phyloP scores from a whole-genome alignment of 2,329 filamentous ascomycete species.

The Apiospora rasikravindrae region DNA sequence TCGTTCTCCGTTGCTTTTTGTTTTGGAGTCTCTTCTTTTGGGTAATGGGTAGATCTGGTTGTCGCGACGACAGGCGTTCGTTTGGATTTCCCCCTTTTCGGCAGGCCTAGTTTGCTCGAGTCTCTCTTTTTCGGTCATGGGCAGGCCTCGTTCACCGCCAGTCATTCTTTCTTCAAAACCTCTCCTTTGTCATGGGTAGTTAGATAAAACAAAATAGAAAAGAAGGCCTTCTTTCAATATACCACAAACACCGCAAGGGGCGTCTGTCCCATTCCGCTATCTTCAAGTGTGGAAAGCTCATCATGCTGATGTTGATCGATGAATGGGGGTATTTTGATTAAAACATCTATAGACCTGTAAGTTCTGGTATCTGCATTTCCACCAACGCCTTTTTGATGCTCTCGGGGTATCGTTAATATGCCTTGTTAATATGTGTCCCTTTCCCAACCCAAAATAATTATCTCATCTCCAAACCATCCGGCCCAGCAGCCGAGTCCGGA shows the following conservation, averaged over 20 bases:
- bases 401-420: slow-evolving; percentile 32
- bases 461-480: slow-evolving; percentile 38
- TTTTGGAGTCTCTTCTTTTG: not conserved
- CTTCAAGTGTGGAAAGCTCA: not conserved
- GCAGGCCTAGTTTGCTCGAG: not conserved
- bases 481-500: slow-evolving; percentile 29
- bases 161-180: not conserved
- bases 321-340: not conserved
- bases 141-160: not conserved
- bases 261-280: not conserved
- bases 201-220: not conserved
- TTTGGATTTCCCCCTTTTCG: not conserved
- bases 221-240: not conserved
- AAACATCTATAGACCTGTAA: slow-evolving; percentile 9
- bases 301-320: not conserved
- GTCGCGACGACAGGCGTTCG: not conserved
- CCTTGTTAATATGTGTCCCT: slow-evolving; percentile 23
- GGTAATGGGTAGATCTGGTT: not conserved
- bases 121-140: not conserved
- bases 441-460: slow-evolving; percentile 26
- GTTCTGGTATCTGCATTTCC: slow-evolving; percentile 24
- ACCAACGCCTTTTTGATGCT: slow-evolving; percentile 26
- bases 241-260: not conserved
- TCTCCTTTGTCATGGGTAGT: not conserved
- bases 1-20: not conserved